Base-by-base conservation (phyloP, 2,329 filamentous ascomycete species). In the Alternaria atra region DNA sequence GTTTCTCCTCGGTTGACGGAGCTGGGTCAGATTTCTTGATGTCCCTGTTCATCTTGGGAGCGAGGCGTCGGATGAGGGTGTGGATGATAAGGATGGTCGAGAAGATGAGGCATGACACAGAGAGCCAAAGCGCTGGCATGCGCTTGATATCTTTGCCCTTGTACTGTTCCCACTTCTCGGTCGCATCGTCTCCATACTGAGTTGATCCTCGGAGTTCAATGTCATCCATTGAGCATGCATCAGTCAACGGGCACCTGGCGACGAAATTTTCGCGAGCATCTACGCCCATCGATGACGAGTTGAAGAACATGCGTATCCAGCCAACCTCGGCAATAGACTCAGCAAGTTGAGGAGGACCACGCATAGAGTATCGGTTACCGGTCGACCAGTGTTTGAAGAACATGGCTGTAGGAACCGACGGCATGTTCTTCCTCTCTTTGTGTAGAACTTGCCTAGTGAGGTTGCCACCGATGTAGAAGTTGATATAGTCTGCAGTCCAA, bases 231-330 rank as follows among this genome's bases (percentile, higher is more conserved):
- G 67, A 72, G 58, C 80, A 82, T 12, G 77, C 76, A 35, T 48
- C 48, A 9, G 54, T 43, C 54, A 58, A 48, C 5, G 58, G 58
- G 32, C 58, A 61, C 32, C 48, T 50, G 7, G 48, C 48, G 30
- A 53, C 48, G 20, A 61, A 61, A 37, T 61, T 54, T 23, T 58
- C 47, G 12, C 54, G 58, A 42, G 58, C 35, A 44, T 53, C 54
- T 32, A 43, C 54, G 17, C 20, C 81, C 70, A 76, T 80, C 7
- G 76, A 64, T 1, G 82, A 83, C 0, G 81, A 82, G 63, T 84
- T 84, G 77, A 84, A 84, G 66, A 84, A 84, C 29, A 81, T 72
- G n/a, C 82, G 78, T 9, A 81, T 76, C 80, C 81, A 84, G 7
- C 74, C 80, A 32, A 84, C 67, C 25, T 80, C 80, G 5, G 82